Evolutionary conservation across 805 yeast species (phyloP), one percentile per base, ranked within the genome.

Genomic region (Saccharomycopsis babjevae): DNA sequence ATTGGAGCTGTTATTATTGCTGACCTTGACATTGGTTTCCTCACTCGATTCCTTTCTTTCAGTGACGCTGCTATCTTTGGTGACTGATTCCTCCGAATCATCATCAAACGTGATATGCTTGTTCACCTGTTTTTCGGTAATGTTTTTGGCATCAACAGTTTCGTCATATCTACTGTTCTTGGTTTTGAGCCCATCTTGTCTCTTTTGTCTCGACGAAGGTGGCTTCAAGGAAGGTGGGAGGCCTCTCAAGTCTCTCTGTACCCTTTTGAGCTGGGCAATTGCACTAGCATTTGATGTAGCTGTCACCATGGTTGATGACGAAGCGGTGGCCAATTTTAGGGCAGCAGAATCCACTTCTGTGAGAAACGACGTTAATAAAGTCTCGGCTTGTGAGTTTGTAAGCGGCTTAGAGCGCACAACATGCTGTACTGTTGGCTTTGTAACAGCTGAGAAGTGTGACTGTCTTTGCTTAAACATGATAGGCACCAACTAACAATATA

Each of bases 181-280:
- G 59, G 64, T 69, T 63, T 70, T 59, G 20, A 61, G 55, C 59
- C 61, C 54, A 67, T 72, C 36, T 69, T 71, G 67, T 64, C 67
- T 63, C 72, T 67, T 42, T 15, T 13, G 25, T 20, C 54, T 34
- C 11, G 20, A 11, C 16, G 30, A 38, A 25, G 34, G 36, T 3
- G 65, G 50, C 36, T 70, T 72, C 62, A 70, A 60, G 43, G 96
- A 62, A 11, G 66, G 96, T 10, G 96, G 93, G 61, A 89, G 77
- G 0, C 96, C 96, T 66, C 90, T 77, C 66, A 88, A 80, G 65
- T 86, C 89, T 73, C 96, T 80, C 69, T 86, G 93, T 50, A 88
- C 76, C 70, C 96, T 79, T 67, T 77, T 80, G 67, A 89, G 76
- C 74, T 88, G 96, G 61, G 88, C 77, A 63, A 76, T 67, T 20